Evolutionary conservation across 78 protist species (phyloP).

Genomic region (Dictyostelium firmibasis): DNA sequence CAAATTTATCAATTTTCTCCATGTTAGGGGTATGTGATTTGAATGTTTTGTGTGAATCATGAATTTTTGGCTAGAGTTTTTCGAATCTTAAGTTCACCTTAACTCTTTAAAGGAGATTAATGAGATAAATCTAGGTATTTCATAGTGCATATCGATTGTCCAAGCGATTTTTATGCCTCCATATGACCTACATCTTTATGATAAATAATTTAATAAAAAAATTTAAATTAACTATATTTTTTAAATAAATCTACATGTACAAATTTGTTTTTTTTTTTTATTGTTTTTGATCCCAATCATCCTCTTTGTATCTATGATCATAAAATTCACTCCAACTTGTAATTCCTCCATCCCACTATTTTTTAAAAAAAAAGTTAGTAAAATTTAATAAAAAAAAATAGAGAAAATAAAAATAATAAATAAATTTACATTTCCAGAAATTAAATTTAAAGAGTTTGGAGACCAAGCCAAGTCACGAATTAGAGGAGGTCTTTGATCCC

Average conservation of each 20-base stretch:
- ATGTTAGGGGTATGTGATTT: neutral
- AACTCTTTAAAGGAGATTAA: neutral
- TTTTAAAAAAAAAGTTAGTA: neutral
- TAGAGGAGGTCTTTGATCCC: neutral
- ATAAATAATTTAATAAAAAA: neutral
- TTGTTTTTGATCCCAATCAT: neutral
- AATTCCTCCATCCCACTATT: conserved; percentile 14
- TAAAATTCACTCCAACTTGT: conserved; percentile 9
- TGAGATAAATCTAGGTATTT: neutral
- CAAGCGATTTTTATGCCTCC: neutral
- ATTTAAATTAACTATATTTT: too few relatives aligned
- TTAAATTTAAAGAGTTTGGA: conserved; percentile 14
- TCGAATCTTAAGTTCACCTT: neutral
- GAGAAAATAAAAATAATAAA: neutral
- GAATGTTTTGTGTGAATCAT: neutral
- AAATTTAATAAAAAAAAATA: neutral
- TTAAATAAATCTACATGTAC: neutral
- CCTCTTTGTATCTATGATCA: conserved; percentile 3
- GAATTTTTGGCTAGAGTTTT: neutral
- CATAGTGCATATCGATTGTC: neutral
- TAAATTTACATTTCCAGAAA: conserved; percentile 19
- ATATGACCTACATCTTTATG: neutral
- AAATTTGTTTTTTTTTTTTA: neutral
- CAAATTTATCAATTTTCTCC: neutral
- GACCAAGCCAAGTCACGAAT: conserved; percentile 68